Evolutionary conservation across 257 asterid species (phyloP), one percentile per base, ranked within the genome.

Genomic region (Phtheirospermum japonicum): DNA sequence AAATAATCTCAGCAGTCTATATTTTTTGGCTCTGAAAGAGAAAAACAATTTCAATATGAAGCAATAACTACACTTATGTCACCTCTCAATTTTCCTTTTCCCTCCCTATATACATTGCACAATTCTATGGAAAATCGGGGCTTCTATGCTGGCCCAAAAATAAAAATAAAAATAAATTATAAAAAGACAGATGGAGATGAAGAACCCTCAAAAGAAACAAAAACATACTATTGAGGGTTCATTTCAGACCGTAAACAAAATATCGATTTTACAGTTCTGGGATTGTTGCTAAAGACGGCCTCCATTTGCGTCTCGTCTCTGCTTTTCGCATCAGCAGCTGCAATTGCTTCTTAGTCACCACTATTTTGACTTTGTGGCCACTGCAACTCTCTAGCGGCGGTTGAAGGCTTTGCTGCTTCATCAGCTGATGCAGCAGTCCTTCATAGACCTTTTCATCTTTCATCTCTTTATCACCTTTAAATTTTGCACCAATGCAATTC

Each of bases 251-350:
- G n/a, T n/a, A n/a, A n/a, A n/a, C n/a, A n/a, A n/a, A n/a, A n/a
- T n/a, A n/a, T 5, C 4, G 17, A 12, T 34, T 59, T 55, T 65
- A 75, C 20, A 71, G 62, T 62, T 80, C 86, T 0, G 83, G 86
- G 59, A 80, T 78, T 18, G 86, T 73, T 61, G 76, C 82, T 65
- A 82, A 75, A 65, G 76, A 77, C 4, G 88, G 83, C 71, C 72
- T 76, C 90, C 90, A 82, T 59, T 75, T 74, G 40, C 53, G 14
- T 6, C 34, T 18, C 1, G 66, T 57, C 70, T 63, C 78, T 17
- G 65, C 60, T 8, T 68, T 71, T 12, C 36, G 71, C n/a, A 66
- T 40, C 12, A 87, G 79, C 73, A 72, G 48, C 80, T 77, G 73
- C 71, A 81, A 45, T 69, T 87, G 91, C 72, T 78, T 76, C 76